phyloP scores from a whole-genome alignment of 768 basidiomycete genomes.

The Cystofilobasidium ferigula region DNA sequence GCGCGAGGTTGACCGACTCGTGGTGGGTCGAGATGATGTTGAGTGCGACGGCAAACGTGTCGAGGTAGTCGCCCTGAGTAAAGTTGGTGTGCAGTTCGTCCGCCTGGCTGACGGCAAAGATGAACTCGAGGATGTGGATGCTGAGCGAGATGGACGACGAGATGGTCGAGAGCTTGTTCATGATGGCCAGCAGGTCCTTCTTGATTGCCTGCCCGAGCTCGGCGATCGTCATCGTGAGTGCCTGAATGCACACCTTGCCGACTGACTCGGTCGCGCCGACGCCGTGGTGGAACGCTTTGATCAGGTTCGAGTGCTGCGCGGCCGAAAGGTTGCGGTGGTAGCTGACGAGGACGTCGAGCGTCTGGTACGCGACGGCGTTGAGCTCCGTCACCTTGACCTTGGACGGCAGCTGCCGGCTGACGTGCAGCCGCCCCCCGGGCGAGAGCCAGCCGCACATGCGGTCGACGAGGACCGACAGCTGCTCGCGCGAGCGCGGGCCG shows the following conservation, averaged over 20 bases:
- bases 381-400: slow-evolving; percentile 53
- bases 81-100: slow-evolving; percentile 75
- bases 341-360: slow-evolving; percentile 73
- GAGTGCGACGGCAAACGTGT: slow-evolving; percentile 86
- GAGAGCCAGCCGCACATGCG: slow-evolving; percentile 17
- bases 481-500: slow-evolving; percentile 62
- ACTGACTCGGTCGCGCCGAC: slow-evolving; percentile 29
- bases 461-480: slow-evolving; percentile 48
- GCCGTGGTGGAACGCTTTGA: slow-evolving; percentile 41
- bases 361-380: slow-evolving; percentile 76
- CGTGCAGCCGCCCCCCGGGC: slow-evolving; percentile 19
- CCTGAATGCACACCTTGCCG: slow-evolving; percentile 81
- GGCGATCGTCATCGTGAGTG: slow-evolving; percentile 64
- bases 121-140: slow-evolving; percentile 89
- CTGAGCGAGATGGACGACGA: slow-evolving; percentile 89
- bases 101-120: slow-evolving; percentile 72
- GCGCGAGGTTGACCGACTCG: slow-evolving; percentile 43
- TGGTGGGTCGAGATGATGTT: slow-evolving; percentile 84
- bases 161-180: slow-evolving; percentile 70
- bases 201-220: slow-evolving; percentile 74
- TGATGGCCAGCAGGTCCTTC: slow-evolving; percentile 62
- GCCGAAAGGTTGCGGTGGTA: slow-evolving; percentile 68
- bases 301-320: slow-evolving; percentile 38
- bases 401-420: slow-evolving; percentile 34
- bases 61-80: slow-evolving; percentile 77